Evolutionary conservation across 495 filamentous ascomycete species (phyloP), one percentile per base, ranked within the genome.

Genomic region (Extremus antarcticus): DNA sequence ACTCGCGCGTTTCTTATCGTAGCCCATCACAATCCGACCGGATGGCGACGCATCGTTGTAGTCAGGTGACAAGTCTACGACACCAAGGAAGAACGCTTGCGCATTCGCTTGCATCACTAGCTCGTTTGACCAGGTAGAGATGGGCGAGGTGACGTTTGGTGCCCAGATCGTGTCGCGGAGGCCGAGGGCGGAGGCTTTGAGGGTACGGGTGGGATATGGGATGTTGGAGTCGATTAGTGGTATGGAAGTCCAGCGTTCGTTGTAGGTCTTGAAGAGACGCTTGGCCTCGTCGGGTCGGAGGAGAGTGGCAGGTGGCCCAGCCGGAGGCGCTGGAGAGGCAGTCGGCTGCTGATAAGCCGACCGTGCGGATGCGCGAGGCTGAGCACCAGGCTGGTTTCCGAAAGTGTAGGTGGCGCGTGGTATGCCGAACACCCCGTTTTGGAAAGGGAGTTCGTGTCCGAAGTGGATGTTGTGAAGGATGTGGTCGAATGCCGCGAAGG

Each of bases 81-180:
- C 58, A 43, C 40, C 20, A 16, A 60, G 47, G 43, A 51, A 60
- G 58, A 60, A 60, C 16, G 58, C 47, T 41, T 56, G 53, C 13
- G 45, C 48, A 40, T 60, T 60, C 15, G 58, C 58, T 60, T 60
- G 47, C 48, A 53, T 52, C 23, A 60, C 19, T 3, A 35, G 15
- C 15, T 56, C 53, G 10, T 56, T 39, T 11, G 58, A 60, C 58
- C 58, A 60, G 4, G 53, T 56, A 3, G 53, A 38, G 16, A 39
- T 43, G 2, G 25, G 58, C 20, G 58, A 25, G 29, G 1, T 38
- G 20, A 60, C 20, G 10, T 19, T 48, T 3, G 53, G 58, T 13
- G 58, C 58, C 53, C 53, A 60, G 20, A 60, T 8, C 1, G 47
- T 56, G 41, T 40, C 22, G 17, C 23, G 39, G 25, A 8, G 15